phyloP scores from a whole-genome alignment of 805 yeast species.

The Blastobotrys robertii region DNA sequence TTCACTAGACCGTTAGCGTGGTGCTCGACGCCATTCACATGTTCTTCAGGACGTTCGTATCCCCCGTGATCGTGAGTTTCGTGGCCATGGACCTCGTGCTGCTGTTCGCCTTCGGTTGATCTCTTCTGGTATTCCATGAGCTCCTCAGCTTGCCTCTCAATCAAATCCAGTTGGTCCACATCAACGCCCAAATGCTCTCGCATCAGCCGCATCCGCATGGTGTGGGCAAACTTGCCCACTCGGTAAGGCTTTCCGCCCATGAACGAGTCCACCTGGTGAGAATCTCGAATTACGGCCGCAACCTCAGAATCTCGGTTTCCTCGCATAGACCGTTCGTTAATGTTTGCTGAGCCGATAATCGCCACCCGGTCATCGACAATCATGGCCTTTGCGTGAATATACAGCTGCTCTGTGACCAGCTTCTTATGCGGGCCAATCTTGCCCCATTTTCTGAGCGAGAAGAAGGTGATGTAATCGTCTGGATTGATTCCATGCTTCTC shows the following conservation, averaged over 20 bases:
- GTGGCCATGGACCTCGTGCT: neutral
- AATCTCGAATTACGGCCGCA: constrained; percentile 81
- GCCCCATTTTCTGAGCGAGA: constrained; percentile 92
- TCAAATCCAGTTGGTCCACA: constrained; percentile 72
- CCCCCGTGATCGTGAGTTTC: neutral
- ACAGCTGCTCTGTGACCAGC: constrained; percentile 81
- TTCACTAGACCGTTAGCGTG: neutral
- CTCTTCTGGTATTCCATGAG: constrained; percentile 2
- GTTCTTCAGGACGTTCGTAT: neutral
- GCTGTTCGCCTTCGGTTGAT: neutral
- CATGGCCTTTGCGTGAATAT: constrained; percentile 87
- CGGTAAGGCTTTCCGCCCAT: constrained; percentile 78
- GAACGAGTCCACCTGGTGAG: constrained; percentile 43
- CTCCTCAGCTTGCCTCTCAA: constrained; percentile 56
- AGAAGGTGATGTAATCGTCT: constrained; percentile 83
- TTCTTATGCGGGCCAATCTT: constrained; percentile 66
- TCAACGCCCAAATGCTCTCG: constrained; percentile 94
- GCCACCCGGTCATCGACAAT: constrained; percentile 90
- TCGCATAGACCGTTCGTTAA: constrained; percentile 92
- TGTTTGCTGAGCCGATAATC: constrained; percentile 93
- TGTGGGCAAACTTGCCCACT: constrained; percentile 84
- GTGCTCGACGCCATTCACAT: neutral
- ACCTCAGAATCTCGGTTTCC: constrained; percentile 93
- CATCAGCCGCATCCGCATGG: constrained; percentile 84
- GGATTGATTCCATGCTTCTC: constrained; percentile 74